Conservation (phyloP, 768 basidiomycete species). For the Auricularia sp. region DNA sequence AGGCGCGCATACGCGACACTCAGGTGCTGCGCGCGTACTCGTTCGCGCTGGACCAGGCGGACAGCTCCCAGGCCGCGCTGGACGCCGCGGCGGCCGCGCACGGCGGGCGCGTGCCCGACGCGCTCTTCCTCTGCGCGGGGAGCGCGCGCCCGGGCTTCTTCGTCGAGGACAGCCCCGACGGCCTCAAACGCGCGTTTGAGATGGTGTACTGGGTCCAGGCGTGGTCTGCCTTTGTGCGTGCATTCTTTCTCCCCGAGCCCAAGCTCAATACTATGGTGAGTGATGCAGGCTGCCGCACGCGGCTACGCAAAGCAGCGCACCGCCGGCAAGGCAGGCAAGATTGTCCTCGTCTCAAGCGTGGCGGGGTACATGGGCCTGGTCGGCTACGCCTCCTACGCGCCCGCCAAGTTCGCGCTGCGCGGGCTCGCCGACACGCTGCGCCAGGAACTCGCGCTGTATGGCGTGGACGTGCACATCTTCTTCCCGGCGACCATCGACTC, state of each 20-base stretch:
- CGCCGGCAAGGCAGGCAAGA: conserved; percentile 61
- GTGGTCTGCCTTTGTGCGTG: conserved; percentile 40
- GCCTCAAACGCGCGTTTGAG: conserved; percentile 48
- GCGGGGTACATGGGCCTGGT: conserved; percentile 66
- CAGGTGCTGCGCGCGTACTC: conserved; percentile 63
- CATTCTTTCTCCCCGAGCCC: not conserved
- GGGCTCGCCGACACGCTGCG: conserved; percentile 78
- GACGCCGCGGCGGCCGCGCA: conserved; percentile 45
- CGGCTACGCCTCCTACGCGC: conserved; percentile 72
- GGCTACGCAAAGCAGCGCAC: conserved; percentile 46
- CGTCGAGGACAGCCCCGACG: conserved; percentile 53
- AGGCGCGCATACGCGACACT: conserved; percentile 6
- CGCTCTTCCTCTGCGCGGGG: conserved; percentile 74
- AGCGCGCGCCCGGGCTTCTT: conserved; percentile 60
- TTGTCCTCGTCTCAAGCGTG: conserved; percentile 66
- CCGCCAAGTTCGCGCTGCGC: conserved; percentile 76
- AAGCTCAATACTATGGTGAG: not conserved
- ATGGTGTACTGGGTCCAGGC: conserved; percentile 47
- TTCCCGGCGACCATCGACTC: conserved; percentile 75
- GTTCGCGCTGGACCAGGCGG: conserved; percentile 45
- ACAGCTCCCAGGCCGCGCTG: conserved; percentile 50
- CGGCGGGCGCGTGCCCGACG: conserved; percentile 56
- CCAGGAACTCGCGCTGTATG: conserved; percentile 69
- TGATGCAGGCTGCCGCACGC: conserved; percentile 50
- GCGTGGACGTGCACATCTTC: conserved; percentile 68